Base-by-base conservation (phyloP, 768 basidiomycete species). In the Mycena alexandri region DNA sequence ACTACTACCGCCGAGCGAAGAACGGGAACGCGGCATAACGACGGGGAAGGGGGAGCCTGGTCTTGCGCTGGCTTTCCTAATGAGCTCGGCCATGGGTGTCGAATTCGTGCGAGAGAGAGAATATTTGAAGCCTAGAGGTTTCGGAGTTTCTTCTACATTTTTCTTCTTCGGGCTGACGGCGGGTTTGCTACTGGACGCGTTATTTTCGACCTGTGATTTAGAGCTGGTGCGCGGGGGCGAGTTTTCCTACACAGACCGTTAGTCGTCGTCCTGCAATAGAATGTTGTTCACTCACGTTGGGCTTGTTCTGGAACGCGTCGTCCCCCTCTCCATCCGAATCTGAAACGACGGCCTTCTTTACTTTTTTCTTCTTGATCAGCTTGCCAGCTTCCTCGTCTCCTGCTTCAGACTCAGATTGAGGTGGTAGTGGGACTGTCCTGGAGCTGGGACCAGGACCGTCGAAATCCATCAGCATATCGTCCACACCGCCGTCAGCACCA, bases 51-150 rank as follows among this genome's bases (percentile, higher is more conserved):
- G 90, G 12, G 92, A 90, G 60, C 82, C 86, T 17, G 90, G 89
- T 65, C 86, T 82, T 1, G 90, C 88, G 73, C 89, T 90, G 34
- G 88, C 92, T 61, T 88, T 89, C 53, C 87, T 86, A 68, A 93
- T 92, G 68, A 93, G 86, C 75, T 93, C 93, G 54, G 88, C 85
- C 90, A 94, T 91, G 5, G 90, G 86, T 3, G 88, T 87, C 24
- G 83, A 77, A 70, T 84, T 89, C 4, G 76, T 79, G 57, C 81
- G 80, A 5, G 86, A 80, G n/a, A 87, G 81, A 52, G 85, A 83
- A 67, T 86, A 84, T 9, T 79, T 78, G 21, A 80, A 76, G 56
- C 77, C 72, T 33, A 79, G 76, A 68, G 67, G 64, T 67, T 65
- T 68, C 24, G 74, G 68, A 21, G 68, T 61, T 10, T 61, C 52